Percentiles rank a stretch among this genome's conserved stretches.
Conservation (phyloP, 306 rosid species). For the Vigna angularis region DNA sequence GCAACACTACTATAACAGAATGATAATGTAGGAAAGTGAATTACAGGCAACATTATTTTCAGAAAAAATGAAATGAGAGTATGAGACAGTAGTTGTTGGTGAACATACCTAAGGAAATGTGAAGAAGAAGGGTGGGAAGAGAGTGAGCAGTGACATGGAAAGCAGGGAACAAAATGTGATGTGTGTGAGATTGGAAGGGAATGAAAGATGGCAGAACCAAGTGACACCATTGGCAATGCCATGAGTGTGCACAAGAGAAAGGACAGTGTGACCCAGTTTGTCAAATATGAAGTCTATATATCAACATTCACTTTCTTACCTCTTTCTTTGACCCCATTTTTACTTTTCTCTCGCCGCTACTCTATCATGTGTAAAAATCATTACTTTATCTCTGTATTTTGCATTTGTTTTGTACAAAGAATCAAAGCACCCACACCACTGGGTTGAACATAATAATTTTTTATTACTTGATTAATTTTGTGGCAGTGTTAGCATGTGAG, state of each 20-base stretch:
- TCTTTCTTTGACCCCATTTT: neutral
- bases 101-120: conserved; percentile 19
- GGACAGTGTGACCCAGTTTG: neutral
- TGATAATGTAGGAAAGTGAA: neutral
- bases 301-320: neutral
- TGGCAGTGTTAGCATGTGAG: neutral
- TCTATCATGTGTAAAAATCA: too few species aligned
- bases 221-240: conserved; percentile 29
- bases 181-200: conserved; percentile 6
- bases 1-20: neutral
- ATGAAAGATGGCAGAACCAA: conserved; percentile 16
- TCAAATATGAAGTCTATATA: too few species aligned
- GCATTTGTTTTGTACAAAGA: too few species aligned
- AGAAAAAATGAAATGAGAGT: neutral
- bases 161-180: conserved; percentile 3
- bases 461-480: neutral
- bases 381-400: too few species aligned
- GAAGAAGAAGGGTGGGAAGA: too few species aligned
- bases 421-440: too few species aligned
- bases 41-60: neutral
- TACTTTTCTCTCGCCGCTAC: too few species aligned
- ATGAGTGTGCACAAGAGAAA: neutral
- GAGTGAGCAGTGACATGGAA: neutral
- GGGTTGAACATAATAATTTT: too few species aligned
- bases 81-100: neutral